Conservation (phyloP, 257 asterid genomes). For the Solanum chiquidenum region DNA sequence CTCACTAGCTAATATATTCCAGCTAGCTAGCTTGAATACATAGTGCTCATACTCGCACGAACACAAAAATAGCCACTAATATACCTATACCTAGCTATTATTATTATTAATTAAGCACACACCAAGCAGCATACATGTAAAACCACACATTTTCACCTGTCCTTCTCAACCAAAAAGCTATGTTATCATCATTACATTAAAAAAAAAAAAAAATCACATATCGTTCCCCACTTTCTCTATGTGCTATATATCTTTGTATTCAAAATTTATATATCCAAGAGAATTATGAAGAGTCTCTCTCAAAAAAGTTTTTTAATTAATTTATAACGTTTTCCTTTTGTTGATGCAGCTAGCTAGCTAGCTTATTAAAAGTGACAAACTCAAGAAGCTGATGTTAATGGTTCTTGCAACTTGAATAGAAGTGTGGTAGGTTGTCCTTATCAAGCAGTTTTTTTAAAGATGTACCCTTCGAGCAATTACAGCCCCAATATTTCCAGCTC, state of each 20-base stretch:
- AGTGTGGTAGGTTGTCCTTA: background rate
- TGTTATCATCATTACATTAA: background rate
- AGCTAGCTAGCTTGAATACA: background rate
- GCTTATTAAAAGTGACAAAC: background rate
- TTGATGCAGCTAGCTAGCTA: conserved; percentile 4
- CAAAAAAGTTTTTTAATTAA: background rate
- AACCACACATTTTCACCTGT: background rate
- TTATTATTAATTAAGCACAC: background rate
- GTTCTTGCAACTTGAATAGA: background rate
- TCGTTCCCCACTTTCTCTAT: background rate
- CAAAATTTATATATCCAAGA: background rate
- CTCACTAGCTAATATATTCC: background rate
- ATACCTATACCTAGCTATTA: background rate
- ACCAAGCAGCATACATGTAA: background rate
- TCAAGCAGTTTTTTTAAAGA: background rate
- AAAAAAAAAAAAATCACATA: background rate
- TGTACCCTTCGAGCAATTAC: conserved; percentile 23
- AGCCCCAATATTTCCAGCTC: background rate
- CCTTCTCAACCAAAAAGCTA: background rate
- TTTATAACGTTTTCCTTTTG: background rate
- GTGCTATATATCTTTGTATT: background rate
- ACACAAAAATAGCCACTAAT: background rate
- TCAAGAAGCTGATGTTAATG: background rate
- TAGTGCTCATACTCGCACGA: background rate
- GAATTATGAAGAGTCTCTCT: background rate